phyloP scores from a whole-genome alignment of 2,329 filamentous ascomycete species.

The Colletotrichum tofieldiae region DNA sequence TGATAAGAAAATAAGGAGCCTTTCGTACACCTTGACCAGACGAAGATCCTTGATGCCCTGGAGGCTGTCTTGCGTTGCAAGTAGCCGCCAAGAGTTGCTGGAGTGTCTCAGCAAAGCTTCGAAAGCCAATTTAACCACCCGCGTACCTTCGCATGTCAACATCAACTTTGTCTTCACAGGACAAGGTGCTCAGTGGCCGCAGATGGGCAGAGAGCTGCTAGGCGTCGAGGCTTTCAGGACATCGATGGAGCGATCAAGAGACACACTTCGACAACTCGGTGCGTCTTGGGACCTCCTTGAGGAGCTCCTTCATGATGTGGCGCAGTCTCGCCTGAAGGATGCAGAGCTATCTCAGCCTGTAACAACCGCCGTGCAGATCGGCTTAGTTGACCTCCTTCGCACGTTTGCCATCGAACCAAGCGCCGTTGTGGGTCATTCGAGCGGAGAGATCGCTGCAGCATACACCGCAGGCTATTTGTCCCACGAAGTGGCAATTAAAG shows the following conservation, averaged over 20 bases:
- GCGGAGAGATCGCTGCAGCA: constrained; percentile 48
- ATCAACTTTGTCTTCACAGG: constrained; percentile 45
- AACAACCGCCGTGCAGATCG: constrained; percentile 56
- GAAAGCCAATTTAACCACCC: background rate
- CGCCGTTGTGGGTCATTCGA: constrained; percentile 46
- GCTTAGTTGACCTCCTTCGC: constrained; percentile 50
- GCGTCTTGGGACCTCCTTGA: constrained; percentile 29
- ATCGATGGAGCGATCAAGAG: constrained; percentile 10
- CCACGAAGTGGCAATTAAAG: constrained; percentile 40
- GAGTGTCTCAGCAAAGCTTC: background rate
- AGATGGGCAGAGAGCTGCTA: constrained; percentile 38
- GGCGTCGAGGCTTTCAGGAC: constrained; percentile 18
- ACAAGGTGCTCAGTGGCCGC: constrained; percentile 47
- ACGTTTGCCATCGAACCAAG: constrained; percentile 42
- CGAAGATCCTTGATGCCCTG: no score
- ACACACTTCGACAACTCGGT: constrained; percentile 26
- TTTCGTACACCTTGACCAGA: no score
- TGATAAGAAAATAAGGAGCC: no score
- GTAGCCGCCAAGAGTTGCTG: background rate
- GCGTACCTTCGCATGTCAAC: background rate
- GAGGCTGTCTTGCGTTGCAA: background rate
- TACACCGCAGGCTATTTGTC: constrained; percentile 45
- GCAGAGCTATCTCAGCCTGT: constrained; percentile 49
- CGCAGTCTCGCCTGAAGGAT: constrained; percentile 39
- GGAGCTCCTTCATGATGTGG: constrained; percentile 8